Evolutionary conservation across 179 eudicot species (phyloP), one percentile per base, ranked within the genome.

Genomic region (Beta corolliflora): DNA sequence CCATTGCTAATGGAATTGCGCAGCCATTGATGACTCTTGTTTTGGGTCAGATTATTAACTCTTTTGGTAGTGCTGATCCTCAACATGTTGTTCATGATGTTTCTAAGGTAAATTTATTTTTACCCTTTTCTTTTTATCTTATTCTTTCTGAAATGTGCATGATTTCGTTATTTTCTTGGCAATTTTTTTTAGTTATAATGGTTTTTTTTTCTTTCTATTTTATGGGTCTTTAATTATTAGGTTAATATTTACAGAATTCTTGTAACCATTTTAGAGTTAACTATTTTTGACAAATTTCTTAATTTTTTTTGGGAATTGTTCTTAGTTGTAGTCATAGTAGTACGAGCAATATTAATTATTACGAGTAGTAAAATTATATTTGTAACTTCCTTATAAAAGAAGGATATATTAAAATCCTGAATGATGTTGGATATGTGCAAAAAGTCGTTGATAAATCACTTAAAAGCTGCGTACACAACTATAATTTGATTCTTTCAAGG

Each of bases 1-100:
- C 92, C 8, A 31, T 84, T 1, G 88, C 63, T 36, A 90, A 88
- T 60, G 97, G 97, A 2, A 0, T 92, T 71, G 68, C 91, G 5
- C 93, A 87, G 80, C 97, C 97, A 52, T 71, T 93, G 64, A 93
- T 91, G 92, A 88, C 92, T 16, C 81, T 93, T 15, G 29, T 91
- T 54, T 85, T 93, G 64, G 87, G 94, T 31, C 83, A 86, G 44
- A 78, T 93, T 70, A 82, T 93, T 23, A 84, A 93, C 29, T 83
- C 92, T 12, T 90, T 93, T 75, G 93, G 92, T 2, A 60, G n/a
- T 11, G 18, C 91, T 3, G 81, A 83, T 79, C 73, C 73, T 10
- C 0, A 25, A 5, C 73, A 82, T 61, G 86, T 90, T 52, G 82
- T 90, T 65, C 91, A 89, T 78, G 85, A 87, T 41, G 91, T 93